Conservation (phyloP, 1,139 yeast genomes). For the Yamadazyma spencermartinsiae region DNA sequence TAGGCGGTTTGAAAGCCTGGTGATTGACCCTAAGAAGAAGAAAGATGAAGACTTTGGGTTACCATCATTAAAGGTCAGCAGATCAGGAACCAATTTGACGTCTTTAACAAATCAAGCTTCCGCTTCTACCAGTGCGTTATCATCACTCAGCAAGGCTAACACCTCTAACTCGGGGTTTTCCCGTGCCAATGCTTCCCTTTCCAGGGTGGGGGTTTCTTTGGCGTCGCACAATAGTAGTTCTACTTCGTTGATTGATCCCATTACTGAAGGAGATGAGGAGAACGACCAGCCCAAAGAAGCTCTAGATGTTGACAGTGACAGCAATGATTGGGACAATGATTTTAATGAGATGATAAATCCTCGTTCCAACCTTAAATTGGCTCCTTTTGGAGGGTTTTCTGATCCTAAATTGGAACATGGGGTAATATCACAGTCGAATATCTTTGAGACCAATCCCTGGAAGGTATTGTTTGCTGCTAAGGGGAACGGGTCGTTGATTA, state of each 20-base stretch:
- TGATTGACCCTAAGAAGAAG: constrained; percentile 36
- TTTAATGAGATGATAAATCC: constrained; percentile 34
- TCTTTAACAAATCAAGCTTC: background rate
- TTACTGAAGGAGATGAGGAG: constrained; percentile 24
- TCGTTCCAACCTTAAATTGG: constrained; percentile 35
- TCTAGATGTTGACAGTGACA: constrained; percentile 21
- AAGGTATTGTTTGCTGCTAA: constrained; percentile 63
- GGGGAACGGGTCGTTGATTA: constrained; percentile 87
- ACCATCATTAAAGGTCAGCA: constrained; percentile 43
- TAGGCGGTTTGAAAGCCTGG: constrained; percentile 42
- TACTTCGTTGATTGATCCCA: constrained; percentile 28
- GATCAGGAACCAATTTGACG: constrained; percentile 29
- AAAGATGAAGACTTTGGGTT: constrained; percentile 33
- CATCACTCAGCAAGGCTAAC: background rate
- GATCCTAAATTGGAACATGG: constrained; percentile 49
- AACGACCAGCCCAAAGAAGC: constrained; percentile 2
- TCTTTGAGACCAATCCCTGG: constrained; percentile 79
- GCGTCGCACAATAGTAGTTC: constrained; percentile 32
- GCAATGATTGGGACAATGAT: constrained; percentile 23
- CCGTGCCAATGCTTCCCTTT: constrained; percentile 20
- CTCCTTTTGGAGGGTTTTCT: constrained; percentile 80
- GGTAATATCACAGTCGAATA: constrained; percentile 46
- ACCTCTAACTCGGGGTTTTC: background rate
- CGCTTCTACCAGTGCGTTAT: constrained; percentile 6
- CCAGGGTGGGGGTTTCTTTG: constrained; percentile 22